Base-by-base conservation (phyloP, 257 asterid genomes). In the Avicennia marina region DNA sequence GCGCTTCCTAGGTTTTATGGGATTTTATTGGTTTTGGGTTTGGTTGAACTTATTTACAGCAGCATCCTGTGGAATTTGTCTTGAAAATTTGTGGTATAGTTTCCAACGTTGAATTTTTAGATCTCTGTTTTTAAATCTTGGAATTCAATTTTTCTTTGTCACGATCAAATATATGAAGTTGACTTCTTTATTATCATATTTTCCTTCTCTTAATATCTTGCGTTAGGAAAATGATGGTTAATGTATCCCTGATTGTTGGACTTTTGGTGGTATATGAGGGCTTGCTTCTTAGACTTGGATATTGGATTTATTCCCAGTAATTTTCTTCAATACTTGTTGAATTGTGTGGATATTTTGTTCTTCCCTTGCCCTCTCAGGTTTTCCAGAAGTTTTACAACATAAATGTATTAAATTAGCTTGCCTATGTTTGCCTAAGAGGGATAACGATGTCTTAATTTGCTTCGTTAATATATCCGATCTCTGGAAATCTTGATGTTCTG, bases 71-170 rank as follows among this genome's bases (percentile, higher is more conserved):
- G 6, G 26, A 31, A 31, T 41, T 58, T 10, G 16, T 44, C 11
- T 16, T 32, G 26, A 9, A 1, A 9, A 31, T 44, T 6, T 22
- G 25, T 26, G 8, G 9, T 67, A 19, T 26, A 20, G 38, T 53
- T 45, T 40, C 24, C 45, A 53, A 18, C 39, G 58, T 20, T 62
- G 27, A 24, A 47, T 56, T 66, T 31, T 49, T 41, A 42, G 53
- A 40, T 60, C 65, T 41, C 55, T 34, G 36, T 32, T n/a, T 31
- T 41, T 51, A 43, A 51, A 42, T 33, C 29, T 29, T 55, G 69
- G 44, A 46, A 62, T 6, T 47, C 1, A 25, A 38, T 1, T 41
- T 49, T 48, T 20, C 1, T 45, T 44, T 53, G 34, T 29, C 4
- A 29, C 8, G 34, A 8, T 4, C 4, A 8, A 29, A 29, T 29